phyloP scores from a whole-genome alignment of 345 rosid genomes.

The Populus alba region DNA sequence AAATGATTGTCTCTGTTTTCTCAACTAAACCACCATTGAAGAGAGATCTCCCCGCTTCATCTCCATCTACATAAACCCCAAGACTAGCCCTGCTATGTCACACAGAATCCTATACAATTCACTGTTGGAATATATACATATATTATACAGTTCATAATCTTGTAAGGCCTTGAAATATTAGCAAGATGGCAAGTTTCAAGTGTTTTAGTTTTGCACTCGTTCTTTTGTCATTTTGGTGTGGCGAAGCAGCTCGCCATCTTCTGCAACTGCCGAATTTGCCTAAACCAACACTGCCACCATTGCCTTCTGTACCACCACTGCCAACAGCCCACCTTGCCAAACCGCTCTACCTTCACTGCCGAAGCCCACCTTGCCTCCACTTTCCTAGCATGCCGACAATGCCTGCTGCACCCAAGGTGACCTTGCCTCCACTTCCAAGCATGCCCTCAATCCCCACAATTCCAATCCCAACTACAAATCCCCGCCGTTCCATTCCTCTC shows the following conservation, averaged over 20 bases:
- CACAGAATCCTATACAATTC: neutral
- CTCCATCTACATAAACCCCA: neutral
- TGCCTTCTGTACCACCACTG: neutral
- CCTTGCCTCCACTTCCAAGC: conserved; percentile 22
- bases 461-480: conserved; percentile 4
- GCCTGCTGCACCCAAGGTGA: conserved; percentile 7
- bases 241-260: conserved; percentile 31
- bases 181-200: neutral
- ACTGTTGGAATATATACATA: too few species aligned
- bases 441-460: conserved; percentile 20
- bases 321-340: conserved; percentile 1
- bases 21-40: neutral
- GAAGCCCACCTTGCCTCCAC: conserved; percentile 1
- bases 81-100: neutral
- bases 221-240: conserved; percentile 9
- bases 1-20: neutral
- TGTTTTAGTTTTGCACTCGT: neutral
- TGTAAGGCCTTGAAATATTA: too few species aligned
- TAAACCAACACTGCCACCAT: neutral
- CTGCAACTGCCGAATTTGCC: conserved; percentile 17
- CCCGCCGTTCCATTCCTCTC: conserved; percentile 34
- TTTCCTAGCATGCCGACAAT: conserved; percentile 15
- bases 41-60: neutral
- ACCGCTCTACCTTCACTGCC: neutral
- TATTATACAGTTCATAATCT: too few species aligned